Percentiles rank a stretch among this genome's conserved stretches.
Conservation (phyloP, 495 filamentous ascomycete species). For the Baudoinia panamericana region DNA sequence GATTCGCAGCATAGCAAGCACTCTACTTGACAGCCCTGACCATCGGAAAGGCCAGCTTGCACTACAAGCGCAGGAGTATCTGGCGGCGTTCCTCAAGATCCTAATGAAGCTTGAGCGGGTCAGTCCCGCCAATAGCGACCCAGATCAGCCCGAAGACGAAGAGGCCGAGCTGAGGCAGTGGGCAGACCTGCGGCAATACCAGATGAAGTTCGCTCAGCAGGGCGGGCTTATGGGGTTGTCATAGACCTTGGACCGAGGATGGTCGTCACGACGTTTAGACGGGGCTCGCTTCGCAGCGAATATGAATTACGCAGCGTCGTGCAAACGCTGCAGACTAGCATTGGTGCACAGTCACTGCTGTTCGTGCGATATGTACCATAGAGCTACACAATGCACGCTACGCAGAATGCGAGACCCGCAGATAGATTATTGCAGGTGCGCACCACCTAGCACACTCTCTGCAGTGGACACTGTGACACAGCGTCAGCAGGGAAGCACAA, state of each 20-base stretch:
- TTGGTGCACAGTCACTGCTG: no score
- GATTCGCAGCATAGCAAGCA: conserved; percentile 64
- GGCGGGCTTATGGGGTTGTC: conserved; percentile 34
- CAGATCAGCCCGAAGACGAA: conserved; percentile 41
- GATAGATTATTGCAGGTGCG: no score
- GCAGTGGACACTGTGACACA: conserved; percentile 46
- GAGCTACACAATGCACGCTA: not conserved
- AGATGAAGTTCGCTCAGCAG: conserved; percentile 53
- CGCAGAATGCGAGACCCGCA: no score
- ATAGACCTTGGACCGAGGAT: no score
- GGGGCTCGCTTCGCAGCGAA: no score
- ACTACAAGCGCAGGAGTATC: conserved; percentile 48
- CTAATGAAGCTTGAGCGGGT: conserved; percentile 55
- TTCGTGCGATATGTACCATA: no score
- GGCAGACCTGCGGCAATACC: conserved; percentile 61
- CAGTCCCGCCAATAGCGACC: conserved; percentile 26
- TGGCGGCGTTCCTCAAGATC: conserved; percentile 54
- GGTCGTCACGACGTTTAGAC: no score
- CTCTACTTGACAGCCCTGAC: conserved; percentile 50
- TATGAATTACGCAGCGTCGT: no score
- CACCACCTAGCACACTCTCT: conserved; percentile 50
- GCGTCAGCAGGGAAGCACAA: not conserved
- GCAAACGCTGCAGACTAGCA: no score
- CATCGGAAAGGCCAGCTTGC: conserved; percentile 43
- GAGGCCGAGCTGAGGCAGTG: conserved; percentile 60